These are phyloP conservation scores for Artemisia argyi DNA, from an alignment of 129 eudicot species.

Conservation along the genomic window DNA sequence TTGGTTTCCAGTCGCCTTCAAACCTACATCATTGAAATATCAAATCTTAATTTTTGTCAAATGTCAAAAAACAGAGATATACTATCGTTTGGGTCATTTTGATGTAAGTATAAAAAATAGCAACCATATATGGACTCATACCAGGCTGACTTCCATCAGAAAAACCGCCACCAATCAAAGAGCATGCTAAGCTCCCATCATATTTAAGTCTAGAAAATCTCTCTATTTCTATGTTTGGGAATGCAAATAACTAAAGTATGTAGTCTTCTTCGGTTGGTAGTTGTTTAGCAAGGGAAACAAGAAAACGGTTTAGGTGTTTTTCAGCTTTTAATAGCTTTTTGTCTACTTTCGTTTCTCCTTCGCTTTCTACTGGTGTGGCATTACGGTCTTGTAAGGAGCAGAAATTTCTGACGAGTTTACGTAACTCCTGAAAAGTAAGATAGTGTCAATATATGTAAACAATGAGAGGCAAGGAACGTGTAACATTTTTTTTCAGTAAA, in stretches of 20 bases:
- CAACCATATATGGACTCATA: conserved; percentile 4
- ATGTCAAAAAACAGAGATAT: too few relatives aligned
- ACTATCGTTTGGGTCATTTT: too few relatives aligned
- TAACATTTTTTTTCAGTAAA: too few relatives aligned
- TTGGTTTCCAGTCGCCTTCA: background rate
- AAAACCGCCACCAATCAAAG: conserved; percentile 5
- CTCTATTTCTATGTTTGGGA: background rate
- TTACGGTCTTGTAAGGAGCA: conserved; percentile 43
- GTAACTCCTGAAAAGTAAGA: conserved; percentile 54
- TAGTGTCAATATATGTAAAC: background rate
- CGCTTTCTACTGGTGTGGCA: conserved; percentile 41
- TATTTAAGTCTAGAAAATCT: background rate
- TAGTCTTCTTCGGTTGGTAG: conserved; percentile 44
- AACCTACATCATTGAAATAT: conserved; percentile 17
- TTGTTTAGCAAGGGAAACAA: conserved; percentile 62
- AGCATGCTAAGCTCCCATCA: conserved; percentile 1
- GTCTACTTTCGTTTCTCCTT: conserved; percentile 33
- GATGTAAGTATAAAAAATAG: too few relatives aligned
- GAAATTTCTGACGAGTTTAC: conserved; percentile 66
- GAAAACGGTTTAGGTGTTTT: conserved; percentile 64
- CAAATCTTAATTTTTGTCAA: background rate
- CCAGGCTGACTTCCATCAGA: conserved; percentile 12
- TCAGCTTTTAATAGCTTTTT: conserved; percentile 43
- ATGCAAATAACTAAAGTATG: conserved; percentile 17
- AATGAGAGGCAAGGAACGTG: background rate